A percentile compares a stretch with the other conserved stretches of the same genome.
phyloP scores from a whole-genome alignment of 225 moss, liverwort and hornwort genomes.

The Rhytidiadelphus loreus region DNA sequence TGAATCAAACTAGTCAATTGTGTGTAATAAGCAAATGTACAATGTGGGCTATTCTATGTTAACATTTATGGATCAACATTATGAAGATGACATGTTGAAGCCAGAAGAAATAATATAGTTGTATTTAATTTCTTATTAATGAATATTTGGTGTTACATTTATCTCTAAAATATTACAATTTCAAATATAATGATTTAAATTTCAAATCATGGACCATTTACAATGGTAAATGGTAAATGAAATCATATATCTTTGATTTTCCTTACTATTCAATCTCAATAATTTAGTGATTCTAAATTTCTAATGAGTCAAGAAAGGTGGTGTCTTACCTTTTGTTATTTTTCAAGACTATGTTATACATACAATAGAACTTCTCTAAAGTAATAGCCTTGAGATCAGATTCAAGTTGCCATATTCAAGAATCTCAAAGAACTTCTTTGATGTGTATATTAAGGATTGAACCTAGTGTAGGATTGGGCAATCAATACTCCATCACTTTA shows the following conservation, averaged over 20 bases:
- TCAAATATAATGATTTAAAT: background rate
- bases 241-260: fast-evolving
- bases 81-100: background rate
- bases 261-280: background rate
- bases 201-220: too few relatives aligned
- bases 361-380: too few relatives aligned
- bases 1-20: background rate
- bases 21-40: background rate
- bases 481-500: too few relatives aligned
- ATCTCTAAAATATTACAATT: too few relatives aligned
- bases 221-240: background rate
- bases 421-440: too few relatives aligned
- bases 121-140: background rate
- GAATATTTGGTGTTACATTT: background rate
- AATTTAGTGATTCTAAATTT: background rate
- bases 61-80: background rate
- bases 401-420: too few relatives aligned
- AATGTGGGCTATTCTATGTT: fast-evolving
- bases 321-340: background rate
- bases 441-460: too few relatives aligned
- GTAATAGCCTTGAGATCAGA: too few relatives aligned
- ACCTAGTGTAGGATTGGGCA: too few relatives aligned
- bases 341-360: background rate
- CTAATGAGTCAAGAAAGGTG: background rate
- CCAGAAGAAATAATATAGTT: background rate